Evolutionary conservation across 176 grass and related monocot species (phyloP), one percentile per base, ranked within the genome.

Genomic region (Guadua angustifolia): DNA sequence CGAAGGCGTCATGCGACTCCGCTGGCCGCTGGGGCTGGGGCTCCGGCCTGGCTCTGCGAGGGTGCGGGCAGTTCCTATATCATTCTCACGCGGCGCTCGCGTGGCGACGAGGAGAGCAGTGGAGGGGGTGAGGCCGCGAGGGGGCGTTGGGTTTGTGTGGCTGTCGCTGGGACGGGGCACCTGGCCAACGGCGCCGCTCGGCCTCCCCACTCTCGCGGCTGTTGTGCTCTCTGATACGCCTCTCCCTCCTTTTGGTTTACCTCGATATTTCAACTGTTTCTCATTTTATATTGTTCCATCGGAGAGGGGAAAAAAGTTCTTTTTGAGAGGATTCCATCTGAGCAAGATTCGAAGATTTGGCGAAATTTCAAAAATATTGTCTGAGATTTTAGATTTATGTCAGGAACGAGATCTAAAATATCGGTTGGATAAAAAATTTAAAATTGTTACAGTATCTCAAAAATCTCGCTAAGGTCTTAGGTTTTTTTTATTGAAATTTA

Each of bases 1-100:
- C 70, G 92, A 74, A 5, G 72, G 75, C 84, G 76, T 86, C 89
- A 94, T 94, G 78, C 79, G 86, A 76, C 13, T 51, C 13, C 44
- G 21, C 16, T 45, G 7, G 45, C 35, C 73, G 66, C 29, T 15
- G 55, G n/a, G 32, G 65, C 45, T 58, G 7, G 59, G 78, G 55
- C 13, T 52, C 10, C 26, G 50, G 62, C 51, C 16, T 15, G 38
- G 61, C 69, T 87, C 38, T 29, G 73, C 13, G 59, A 50, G 61
- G 78, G 45, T 66, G 71, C 2, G 74, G 40, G 36, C 32, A 4
- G 17, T n/a, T 81, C 56, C 83, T 86, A 86, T 86, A 78, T 82
- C 88, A 91, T 91, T 82, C 82, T 86, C 78, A 83, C 81, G 59
- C 64, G 46, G 63, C 49, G 70, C 69, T 60, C 75, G 57, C 73